phyloP scores from a whole-genome alignment of 108 stramenopile species.

The Stephanodiscus minutulus region DNA sequence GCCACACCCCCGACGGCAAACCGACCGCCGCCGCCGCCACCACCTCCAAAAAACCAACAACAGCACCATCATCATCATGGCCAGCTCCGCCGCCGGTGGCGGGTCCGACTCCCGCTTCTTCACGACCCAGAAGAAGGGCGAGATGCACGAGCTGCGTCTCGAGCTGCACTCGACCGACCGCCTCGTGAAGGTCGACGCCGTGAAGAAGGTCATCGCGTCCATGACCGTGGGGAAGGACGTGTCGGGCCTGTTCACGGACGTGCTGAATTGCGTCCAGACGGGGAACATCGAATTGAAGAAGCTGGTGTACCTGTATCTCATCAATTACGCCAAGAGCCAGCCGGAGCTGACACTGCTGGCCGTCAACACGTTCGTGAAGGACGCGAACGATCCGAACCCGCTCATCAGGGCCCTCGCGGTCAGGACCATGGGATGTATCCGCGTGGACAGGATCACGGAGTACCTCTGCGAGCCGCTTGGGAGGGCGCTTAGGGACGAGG shows the following conservation, averaged over 20 bases:
- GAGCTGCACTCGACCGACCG: conserved; percentile 96
- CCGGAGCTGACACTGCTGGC: conserved; percentile 98
- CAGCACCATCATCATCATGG: background rate
- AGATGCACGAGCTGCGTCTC: conserved; percentile 97
- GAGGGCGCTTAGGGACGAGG: conserved; percentile 94
- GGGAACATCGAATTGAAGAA: conserved; percentile 99
- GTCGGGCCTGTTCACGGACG: conserved; percentile 95
- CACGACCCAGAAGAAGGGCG: conserved; percentile 97
- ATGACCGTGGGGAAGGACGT: conserved; percentile 99
- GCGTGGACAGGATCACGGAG: conserved; percentile 99
- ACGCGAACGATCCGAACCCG: conserved; percentile 97
- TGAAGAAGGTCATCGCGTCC: conserved; percentile 99
- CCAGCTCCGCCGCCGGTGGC: conserved; percentile 31
- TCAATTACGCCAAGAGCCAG: conserved; percentile 99
- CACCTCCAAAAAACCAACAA: conserved; percentile 3
- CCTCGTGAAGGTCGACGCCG: conserved; percentile 95
- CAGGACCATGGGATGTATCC: conserved; percentile 99
- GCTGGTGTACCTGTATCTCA: conserved; percentile 98
- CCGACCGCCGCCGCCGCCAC: too few relatives aligned
- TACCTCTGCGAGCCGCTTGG: conserved; percentile 97
- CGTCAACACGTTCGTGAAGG: conserved; percentile 99
- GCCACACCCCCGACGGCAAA: too few relatives aligned
- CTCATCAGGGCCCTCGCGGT: conserved; percentile 98
- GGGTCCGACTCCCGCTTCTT: conserved; percentile 92
- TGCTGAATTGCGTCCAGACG: conserved; percentile 99